Conservation (phyloP, 805 yeast genomes). For the Wickerhamiella azyma region DNA sequence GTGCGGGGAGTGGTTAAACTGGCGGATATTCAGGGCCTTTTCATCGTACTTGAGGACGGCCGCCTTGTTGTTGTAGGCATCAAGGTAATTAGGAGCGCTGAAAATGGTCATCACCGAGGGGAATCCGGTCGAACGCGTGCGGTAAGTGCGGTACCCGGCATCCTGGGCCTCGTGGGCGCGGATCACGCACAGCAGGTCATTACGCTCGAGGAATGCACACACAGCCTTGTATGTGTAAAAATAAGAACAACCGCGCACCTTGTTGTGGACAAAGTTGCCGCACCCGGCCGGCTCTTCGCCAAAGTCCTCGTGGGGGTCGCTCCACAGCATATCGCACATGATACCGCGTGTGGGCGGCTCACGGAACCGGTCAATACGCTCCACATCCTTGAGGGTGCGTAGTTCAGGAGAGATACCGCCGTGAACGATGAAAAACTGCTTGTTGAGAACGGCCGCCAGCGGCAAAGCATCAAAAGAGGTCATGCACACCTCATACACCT, state of each 20-base stretch:
- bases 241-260: constrained; percentile 83
- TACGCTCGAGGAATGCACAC: constrained; percentile 62
- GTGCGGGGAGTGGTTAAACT: constrained; percentile 83
- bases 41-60: constrained; percentile 86
- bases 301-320: constrained; percentile 87
- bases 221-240: constrained; percentile 75
- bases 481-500: constrained; percentile 59
- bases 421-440: constrained; percentile 89
- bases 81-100: constrained; percentile 91
- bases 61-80: constrained; percentile 85
- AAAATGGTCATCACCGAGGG: constrained; percentile 84
- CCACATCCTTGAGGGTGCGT: constrained; percentile 52
- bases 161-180: constrained; percentile 98
- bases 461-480: constrained; percentile 77
- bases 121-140: constrained; percentile 71
- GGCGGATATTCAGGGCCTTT: constrained; percentile 88
- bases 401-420: constrained; percentile 91
- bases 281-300: constrained; percentile 39
- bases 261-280: constrained; percentile 44
- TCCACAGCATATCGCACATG: constrained; percentile 92
- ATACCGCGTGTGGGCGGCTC: constrained; percentile 90
- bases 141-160: constrained; percentile 91
- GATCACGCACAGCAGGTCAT: constrained; percentile 68
- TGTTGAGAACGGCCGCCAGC: constrained; percentile 83
- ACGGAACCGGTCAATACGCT: constrained; percentile 59